Percentiles rank a stretch among this genome's conserved stretches.
phyloP scores from a whole-genome alignment of 768 basidiomycete genomes.

The Pisolithus marmoratus region DNA sequence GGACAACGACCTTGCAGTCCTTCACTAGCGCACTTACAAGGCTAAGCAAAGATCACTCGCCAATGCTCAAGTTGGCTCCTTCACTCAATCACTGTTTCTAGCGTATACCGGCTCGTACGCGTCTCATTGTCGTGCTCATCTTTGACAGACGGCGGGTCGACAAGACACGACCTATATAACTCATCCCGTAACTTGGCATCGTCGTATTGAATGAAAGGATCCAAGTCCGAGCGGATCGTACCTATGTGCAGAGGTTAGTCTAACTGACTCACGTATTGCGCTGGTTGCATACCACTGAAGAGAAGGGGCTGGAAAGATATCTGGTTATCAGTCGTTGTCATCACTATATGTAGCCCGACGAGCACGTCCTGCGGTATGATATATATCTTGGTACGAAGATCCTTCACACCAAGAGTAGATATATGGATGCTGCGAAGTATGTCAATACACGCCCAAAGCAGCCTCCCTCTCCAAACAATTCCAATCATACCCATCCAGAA shows the following conservation, averaged over 20 bases:
- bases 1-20: slow-evolving; percentile 41
- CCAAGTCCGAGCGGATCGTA: slow-evolving; percentile 52
- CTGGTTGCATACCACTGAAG: slow-evolving; percentile 44
- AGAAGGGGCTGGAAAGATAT: slow-evolving; percentile 44
- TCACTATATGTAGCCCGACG: background rate
- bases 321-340: background rate
- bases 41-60: slow-evolving; percentile 43
- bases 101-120: slow-evolving; percentile 34
- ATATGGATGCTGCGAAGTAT: slow-evolving; percentile 49
- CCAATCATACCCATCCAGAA: slow-evolving; percentile 50
- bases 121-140: slow-evolving; percentile 3
- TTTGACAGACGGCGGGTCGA: slow-evolving; percentile 19
- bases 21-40: slow-evolving; percentile 52
- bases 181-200: slow-evolving; percentile 69
- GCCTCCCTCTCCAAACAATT: background rate
- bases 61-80: slow-evolving; percentile 45
- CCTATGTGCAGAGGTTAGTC: slow-evolving; percentile 38
- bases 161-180: slow-evolving; percentile 55
- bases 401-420: slow-evolving; percentile 58
- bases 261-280: slow-evolving; percentile 28
- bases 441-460: background rate
- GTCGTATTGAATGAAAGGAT: slow-evolving; percentile 56
- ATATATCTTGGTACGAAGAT: slow-evolving; percentile 52
- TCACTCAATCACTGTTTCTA: slow-evolving; percentile 50
- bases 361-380: slow-evolving; percentile 66